Conservation (phyloP, 108 stramenopile species). For the Nitzschia sp. region DNA sequence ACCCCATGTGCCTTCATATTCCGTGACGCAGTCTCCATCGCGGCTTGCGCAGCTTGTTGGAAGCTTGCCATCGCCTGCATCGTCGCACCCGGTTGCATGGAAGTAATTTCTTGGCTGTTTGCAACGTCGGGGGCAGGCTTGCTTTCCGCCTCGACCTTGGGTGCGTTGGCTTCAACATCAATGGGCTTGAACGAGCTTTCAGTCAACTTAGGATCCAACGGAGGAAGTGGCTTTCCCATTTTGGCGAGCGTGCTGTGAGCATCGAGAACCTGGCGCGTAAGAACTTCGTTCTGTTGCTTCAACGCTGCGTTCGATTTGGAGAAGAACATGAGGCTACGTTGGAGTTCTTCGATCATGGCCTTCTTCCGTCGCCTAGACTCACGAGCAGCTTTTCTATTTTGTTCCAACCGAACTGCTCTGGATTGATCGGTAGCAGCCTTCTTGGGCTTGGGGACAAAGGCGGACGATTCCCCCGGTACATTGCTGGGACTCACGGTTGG, state of each 20-base stretch:
- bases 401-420: slow-evolving; percentile 58
- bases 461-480: background rate
- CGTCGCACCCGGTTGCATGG: slow-evolving; percentile 32
- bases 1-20: slow-evolving; percentile 3
- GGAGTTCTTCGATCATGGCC: slow-evolving; percentile 58
- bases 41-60: slow-evolving; percentile 31
- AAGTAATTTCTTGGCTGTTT: background rate
- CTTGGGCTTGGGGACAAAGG: background rate
- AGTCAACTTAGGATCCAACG: background rate
- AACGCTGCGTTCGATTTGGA: slow-evolving; percentile 44
- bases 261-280: slow-evolving; percentile 39
- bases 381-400: slow-evolving; percentile 67
- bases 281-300: slow-evolving; percentile 46
- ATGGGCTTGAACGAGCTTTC: background rate
- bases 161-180: background rate
- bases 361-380: slow-evolving; percentile 64
- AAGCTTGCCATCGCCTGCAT: slow-evolving; percentile 43
- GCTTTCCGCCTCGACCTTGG: background rate
- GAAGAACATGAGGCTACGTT: slow-evolving; percentile 59
- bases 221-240: slow-evolving; percentile 10
- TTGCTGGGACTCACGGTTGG: background rate
- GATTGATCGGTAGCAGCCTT: slow-evolving; percentile 1
- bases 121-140: background rate
- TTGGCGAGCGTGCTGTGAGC: slow-evolving; percentile 36
- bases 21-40: slow-evolving; percentile 28